Percentiles rank a stretch among this genome's conserved stretches.
Conservation (phyloP, 2,329 filamentous ascomycete species). For the Colletotrichum scovillei region DNA sequence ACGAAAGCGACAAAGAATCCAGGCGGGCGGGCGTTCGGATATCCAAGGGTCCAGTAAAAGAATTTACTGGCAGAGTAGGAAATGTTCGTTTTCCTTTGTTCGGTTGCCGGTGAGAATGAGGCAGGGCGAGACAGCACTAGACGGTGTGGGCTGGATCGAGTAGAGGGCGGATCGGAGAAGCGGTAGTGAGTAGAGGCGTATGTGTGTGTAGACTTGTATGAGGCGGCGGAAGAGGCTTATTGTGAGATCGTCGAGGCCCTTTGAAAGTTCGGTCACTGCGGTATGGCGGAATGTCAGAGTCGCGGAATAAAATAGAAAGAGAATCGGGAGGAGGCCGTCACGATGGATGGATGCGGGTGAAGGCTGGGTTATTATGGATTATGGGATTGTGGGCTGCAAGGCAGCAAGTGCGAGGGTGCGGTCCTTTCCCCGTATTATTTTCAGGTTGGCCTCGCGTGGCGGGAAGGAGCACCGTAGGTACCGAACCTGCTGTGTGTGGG, state of each 20-base stretch:
- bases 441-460: slow-evolving; percentile 31
- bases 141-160: slow-evolving; percentile 22
- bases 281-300: not conserved
- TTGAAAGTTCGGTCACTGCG: slow-evolving; percentile 4
- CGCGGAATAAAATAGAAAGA: not conserved
- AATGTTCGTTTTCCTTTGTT: slow-evolving; percentile 16
- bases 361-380: slow-evolving; percentile 34
- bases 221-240: not conserved
- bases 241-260: not conserved
- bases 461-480: slow-evolving; percentile 16
- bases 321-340: slow-evolving; percentile 9
- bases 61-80: slow-evolving; percentile 3
- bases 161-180: not conserved
- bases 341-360: slow-evolving; percentile 23
- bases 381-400: slow-evolving; percentile 23
- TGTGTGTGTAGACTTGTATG: not conserved
- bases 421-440: slow-evolving; percentile 26
- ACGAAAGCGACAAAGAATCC: slow-evolving; percentile 33
- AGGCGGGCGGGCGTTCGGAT: slow-evolving; percentile 8
- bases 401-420: slow-evolving; percentile 11
- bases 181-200: not conserved
- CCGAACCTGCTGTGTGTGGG: slow-evolving; percentile 6
- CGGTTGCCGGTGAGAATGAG: slow-evolving; percentile 7
- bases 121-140: slow-evolving; percentile 32
- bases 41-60: slow-evolving; percentile 22